Percentiles rank a stretch among this genome's conserved stretches.
phyloP scores from a whole-genome alignment of 345 rosid genomes.

The Eucalyptus marginata region DNA sequence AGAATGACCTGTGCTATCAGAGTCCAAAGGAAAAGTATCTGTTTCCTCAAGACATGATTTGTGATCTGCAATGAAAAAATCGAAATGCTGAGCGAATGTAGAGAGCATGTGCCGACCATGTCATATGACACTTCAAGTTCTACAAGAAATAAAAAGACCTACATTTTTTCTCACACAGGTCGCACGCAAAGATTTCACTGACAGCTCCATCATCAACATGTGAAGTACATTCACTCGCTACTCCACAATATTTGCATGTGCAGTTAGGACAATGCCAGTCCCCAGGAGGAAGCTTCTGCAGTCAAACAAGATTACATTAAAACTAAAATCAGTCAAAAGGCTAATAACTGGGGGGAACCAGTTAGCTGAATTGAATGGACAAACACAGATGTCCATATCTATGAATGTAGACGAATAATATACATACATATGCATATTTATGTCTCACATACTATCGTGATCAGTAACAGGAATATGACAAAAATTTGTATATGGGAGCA shows the following conservation, averaged over 20 bases:
- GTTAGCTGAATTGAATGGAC: neutral
- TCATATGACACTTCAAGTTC: neutral
- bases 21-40: constrained; percentile 26
- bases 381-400: neutral
- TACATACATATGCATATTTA: neutral
- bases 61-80: constrained; percentile 42
- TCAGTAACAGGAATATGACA: neutral
- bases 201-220: constrained; percentile 14
- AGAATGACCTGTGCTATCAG: constrained; percentile 14
- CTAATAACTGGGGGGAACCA: neutral
- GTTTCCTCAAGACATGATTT: constrained; percentile 38
- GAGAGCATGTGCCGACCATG: neutral
- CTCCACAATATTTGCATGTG: constrained; percentile 82
- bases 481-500: neutral
- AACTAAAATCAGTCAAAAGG: neutral
- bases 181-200: constrained; percentile 24
- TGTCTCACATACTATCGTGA: neutral
- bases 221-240: constrained; percentile 17
- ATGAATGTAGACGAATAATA: neutral
- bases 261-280: constrained; percentile 95
- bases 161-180: constrained; percentile 87
- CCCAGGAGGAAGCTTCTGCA: constrained; percentile 80
- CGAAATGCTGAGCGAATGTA: neutral
- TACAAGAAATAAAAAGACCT: constrained; percentile 4
- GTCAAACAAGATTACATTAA: neutral